Conservation (phyloP, 2,329 filamentous ascomycete genomes). For the Colletotrichum camelliae region DNA sequence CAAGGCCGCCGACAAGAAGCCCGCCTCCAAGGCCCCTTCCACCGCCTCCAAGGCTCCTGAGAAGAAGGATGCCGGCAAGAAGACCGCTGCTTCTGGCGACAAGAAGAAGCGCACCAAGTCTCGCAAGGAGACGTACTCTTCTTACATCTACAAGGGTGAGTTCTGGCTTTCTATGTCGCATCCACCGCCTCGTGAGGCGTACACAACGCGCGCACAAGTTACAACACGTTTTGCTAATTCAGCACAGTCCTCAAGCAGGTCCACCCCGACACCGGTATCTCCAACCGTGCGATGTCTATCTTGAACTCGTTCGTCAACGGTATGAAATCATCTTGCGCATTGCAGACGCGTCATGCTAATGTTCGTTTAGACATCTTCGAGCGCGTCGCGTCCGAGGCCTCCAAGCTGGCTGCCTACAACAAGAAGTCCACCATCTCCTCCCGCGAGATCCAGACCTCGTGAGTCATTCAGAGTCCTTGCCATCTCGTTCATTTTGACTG, state of each 20-base stretch:
- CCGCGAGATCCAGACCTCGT: slow-evolving; percentile 98
- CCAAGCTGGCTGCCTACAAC: slow-evolving; percentile 99
- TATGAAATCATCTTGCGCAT: slow-evolving; percentile 39
- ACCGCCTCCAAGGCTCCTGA: slow-evolving; percentile 74
- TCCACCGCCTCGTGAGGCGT: neutral
- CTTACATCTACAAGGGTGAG: slow-evolving; percentile 99
- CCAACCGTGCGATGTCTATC: slow-evolving; percentile 99
- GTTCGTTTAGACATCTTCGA: slow-evolving; percentile 88
- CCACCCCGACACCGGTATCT: slow-evolving; percentile 99
- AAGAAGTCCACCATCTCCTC: slow-evolving; percentile 99
- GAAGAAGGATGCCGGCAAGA: slow-evolving; percentile 99
- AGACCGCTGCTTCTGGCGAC: slow-evolving; percentile 93
- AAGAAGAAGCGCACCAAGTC: slow-evolving; percentile 99
- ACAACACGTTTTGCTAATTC: slow-evolving; percentile 33
- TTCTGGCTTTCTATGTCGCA: no score
- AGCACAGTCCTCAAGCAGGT: slow-evolving; percentile 95
- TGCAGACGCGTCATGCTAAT: slow-evolving; percentile 22
- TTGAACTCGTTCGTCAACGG: slow-evolving; percentile 99
- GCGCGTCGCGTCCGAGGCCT: slow-evolving; percentile 97
- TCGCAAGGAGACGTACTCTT: slow-evolving; percentile 99
- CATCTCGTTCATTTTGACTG: slow-evolving; percentile 40
- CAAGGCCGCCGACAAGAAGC: slow-evolving; percentile 98
- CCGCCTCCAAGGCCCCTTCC: slow-evolving; percentile 93
- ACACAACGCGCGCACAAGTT: neutral
- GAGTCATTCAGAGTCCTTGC: slow-evolving; percentile 34